Evolutionary conservation across 2,329 filamentous ascomycete species (phyloP).

Genomic region (Seiridium unicorne): DNA sequence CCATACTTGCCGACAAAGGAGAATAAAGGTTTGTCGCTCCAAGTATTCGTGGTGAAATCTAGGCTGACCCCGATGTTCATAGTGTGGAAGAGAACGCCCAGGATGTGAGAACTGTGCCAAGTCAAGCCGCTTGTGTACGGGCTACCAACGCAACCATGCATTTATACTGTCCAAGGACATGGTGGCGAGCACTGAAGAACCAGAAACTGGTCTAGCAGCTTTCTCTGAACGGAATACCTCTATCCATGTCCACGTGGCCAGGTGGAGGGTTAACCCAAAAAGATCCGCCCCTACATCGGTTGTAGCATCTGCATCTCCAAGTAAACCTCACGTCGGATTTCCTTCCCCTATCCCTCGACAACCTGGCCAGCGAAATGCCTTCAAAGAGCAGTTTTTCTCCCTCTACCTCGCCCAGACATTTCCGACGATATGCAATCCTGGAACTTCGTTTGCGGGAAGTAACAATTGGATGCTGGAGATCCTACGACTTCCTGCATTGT

Average conservation of each 20-base stretch:
- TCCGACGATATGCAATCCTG: neutral
- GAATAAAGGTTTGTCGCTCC: neutral
- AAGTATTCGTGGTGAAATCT: neutral
- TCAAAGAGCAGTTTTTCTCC: neutral
- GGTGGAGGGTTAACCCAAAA: constrained; percentile 10
- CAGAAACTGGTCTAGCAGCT: neutral
- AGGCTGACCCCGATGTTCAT: no score
- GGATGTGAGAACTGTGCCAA: constrained; percentile 18
- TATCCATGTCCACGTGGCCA: constrained; percentile 4
- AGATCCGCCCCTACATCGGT: neutral
- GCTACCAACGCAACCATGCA: constrained; percentile 17
- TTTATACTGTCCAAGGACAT: constrained; percentile 12
- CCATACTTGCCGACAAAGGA: constrained; percentile 7
- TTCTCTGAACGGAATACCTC: neutral
- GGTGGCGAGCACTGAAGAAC: neutral
- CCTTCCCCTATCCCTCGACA: neutral
- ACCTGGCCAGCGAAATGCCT: neutral
- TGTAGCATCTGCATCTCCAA: neutral
- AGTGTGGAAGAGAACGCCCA: constrained; percentile 18
- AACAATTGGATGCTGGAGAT: constrained; percentile 5
- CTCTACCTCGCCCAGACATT: neutral
- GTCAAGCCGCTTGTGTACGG: constrained; percentile 19
- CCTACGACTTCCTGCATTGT: constrained; percentile 4
- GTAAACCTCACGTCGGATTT: neutral
- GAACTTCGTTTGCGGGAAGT: neutral